These are phyloP conservation scores for Oidium heveae DNA, from an alignment of 2,329 filamentous ascomycete species.

Conservation along the genomic window DNA sequence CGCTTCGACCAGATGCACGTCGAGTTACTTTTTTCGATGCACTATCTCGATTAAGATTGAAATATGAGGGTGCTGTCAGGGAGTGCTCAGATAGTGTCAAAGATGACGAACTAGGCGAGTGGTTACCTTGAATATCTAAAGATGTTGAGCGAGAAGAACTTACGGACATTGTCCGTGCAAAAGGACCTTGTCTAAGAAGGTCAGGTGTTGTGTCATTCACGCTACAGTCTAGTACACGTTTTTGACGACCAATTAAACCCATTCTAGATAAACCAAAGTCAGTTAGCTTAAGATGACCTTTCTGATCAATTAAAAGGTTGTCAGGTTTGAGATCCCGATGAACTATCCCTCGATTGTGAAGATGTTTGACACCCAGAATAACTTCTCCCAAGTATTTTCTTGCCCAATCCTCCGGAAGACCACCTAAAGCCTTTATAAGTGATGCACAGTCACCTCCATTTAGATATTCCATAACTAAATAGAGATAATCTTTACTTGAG, in stretches of 20 bases:
- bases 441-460: conserved; percentile 95
- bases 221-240: conserved; percentile 61
- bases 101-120: conserved; percentile 66
- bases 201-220: conserved; percentile 70
- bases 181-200: conserved; percentile 74
- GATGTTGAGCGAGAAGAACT: conserved; percentile 83
- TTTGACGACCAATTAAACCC: conserved; percentile 89
- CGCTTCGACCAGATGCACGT: conserved; percentile 61
- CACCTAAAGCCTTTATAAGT: conserved; percentile 78
- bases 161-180: conserved; percentile 62
- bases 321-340: conserved; percentile 94
- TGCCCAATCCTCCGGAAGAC: conserved; percentile 86
- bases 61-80: conserved; percentile 75
- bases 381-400: conserved; percentile 96
- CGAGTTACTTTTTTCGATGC: conserved; percentile 30
- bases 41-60: conserved; percentile 43
- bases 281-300: conserved; percentile 85
- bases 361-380: conserved; percentile 83
- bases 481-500: conserved; percentile 95
- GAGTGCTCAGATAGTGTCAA: conserved; percentile 58
- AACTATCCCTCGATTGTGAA: conserved; percentile 84
- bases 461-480: conserved; percentile 96
- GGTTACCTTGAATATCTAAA: conserved; percentile 57
- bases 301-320: conserved; percentile 89
- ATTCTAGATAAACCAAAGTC: conserved; percentile 94